phyloP scores from a whole-genome alignment of 2,329 filamentous ascomycete genomes.

The Fusarium kyushuense region DNA sequence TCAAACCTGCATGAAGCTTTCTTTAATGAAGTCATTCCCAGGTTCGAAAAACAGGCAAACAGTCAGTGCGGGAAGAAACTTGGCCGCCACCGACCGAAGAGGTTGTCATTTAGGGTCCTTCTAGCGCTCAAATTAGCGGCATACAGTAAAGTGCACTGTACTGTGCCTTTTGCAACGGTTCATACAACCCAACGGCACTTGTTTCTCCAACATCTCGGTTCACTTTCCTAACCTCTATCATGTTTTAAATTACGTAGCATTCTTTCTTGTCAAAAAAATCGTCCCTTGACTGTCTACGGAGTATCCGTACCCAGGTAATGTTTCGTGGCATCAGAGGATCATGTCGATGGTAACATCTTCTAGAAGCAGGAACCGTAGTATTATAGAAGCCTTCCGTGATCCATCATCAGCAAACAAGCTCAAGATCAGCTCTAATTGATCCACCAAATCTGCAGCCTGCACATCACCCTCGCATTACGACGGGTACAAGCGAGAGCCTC shows the following conservation, averaged over 20 bases:
- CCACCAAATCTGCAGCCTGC: constrained; percentile 28
- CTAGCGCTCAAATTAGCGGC: constrained; percentile 26
- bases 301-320: background rate
- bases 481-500: constrained; percentile 28
- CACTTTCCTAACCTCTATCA: constrained; percentile 30
- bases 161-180: constrained; percentile 28
- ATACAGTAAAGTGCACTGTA: constrained; percentile 41
- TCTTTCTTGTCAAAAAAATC: constrained; percentile 33
- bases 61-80: constrained; percentile 9
- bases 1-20: background rate
- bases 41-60: constrained; percentile 6
- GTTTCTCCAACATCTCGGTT: constrained; percentile 46
- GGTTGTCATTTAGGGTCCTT: constrained; percentile 17
- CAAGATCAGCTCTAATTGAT: constrained; percentile 1
- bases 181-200: constrained; percentile 41
- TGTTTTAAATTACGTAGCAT: constrained; percentile 37
- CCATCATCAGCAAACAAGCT: background rate
- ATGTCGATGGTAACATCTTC: constrained; percentile 1
- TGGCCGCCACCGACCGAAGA: constrained; percentile 21
- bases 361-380: constrained; percentile 1
- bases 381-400: background rate
- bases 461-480: constrained; percentile 32
- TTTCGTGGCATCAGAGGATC: background rate
- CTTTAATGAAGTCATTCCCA: constrained; percentile 29
- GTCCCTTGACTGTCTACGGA: constrained; percentile 13